Conservation (phyloP, 2,329 filamentous ascomycete genomes). For the Claviceps digitariae region DNA sequence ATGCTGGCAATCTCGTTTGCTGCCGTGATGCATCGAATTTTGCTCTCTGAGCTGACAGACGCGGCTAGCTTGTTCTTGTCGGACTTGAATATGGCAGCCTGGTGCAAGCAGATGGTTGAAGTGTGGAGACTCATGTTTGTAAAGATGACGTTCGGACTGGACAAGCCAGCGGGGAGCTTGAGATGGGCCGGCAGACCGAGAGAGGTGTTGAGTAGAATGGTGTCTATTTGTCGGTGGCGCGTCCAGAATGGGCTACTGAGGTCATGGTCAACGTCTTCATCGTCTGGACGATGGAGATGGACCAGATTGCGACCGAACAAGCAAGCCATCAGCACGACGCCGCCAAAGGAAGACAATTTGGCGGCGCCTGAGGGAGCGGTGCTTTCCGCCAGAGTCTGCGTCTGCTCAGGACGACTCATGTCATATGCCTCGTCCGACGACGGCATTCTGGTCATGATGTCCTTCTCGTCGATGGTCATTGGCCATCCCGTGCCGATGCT, state of each 20-base stretch:
- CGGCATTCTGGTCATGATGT: constrained; percentile 79
- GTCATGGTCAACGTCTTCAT: constrained; percentile 71
- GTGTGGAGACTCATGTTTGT: constrained; percentile 96
- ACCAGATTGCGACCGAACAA: constrained; percentile 83
- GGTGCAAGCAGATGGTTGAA: constrained; percentile 92
- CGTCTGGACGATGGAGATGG: constrained; percentile 77
- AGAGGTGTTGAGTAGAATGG: constrained; percentile 76
- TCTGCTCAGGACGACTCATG: constrained; percentile 60
- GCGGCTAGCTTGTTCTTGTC: constrained; percentile 72
- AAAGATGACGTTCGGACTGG: constrained; percentile 77
- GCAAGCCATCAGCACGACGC: constrained; percentile 72
- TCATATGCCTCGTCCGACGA: constrained; percentile 74
- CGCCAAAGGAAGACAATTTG: constrained; percentile 64
- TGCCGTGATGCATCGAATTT: constrained; percentile 81
- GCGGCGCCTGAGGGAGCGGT: constrained; percentile 58
- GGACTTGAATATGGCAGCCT: constrained; percentile 94
- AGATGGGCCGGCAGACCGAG: constrained; percentile 70
- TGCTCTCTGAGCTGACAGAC: constrained; percentile 76
- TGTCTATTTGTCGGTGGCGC: constrained; percentile 78
- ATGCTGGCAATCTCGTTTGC: constrained; percentile 89
- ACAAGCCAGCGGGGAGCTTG: constrained; percentile 62
- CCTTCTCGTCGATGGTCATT: constrained; percentile 81
- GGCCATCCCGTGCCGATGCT: constrained; percentile 97
- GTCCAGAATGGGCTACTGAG: constrained; percentile 94
- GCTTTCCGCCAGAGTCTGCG: constrained; percentile 54